Evolutionary conservation across 495 filamentous ascomycete genomes (phyloP).

Genomic region (Penicillium coprophilum): DNA sequence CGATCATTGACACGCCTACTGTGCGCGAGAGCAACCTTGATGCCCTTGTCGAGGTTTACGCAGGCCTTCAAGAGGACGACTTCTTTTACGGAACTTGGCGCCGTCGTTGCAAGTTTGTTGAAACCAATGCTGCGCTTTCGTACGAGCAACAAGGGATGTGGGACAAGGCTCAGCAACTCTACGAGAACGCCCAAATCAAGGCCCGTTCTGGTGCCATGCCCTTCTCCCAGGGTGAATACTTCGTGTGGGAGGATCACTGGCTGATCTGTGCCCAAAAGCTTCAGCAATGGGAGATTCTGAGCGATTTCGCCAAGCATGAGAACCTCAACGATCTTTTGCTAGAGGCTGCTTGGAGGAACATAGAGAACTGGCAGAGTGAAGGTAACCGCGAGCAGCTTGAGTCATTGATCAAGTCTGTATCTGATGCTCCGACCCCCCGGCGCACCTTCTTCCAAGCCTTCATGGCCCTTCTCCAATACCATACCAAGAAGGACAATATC

Average conservation of each 20-base stretch:
- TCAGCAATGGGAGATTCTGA: constrained; percentile 97
- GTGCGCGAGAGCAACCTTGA: constrained; percentile 94
- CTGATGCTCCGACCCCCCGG: constrained; percentile 92
- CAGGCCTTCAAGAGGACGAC: constrained; percentile 87
- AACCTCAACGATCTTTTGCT: constrained; percentile 97
- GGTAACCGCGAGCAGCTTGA: constrained; percentile 87
- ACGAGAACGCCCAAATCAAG: constrained; percentile 95
- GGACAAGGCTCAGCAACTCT: constrained; percentile 95
- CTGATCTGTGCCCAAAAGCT: constrained; percentile 95
- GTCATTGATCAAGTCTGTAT: constrained; percentile 87
- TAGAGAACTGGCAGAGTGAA: constrained; percentile 85
- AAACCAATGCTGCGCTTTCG: constrained; percentile 93
- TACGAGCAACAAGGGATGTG: constrained; percentile 99
- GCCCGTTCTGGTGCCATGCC: constrained; percentile 88
- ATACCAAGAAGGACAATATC: constrained; percentile 77
- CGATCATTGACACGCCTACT: constrained; percentile 75
- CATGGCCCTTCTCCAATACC: constrained; percentile 89
- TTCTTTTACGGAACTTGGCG: constrained; percentile 98
- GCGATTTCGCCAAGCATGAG: constrained; percentile 98
- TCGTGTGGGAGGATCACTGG: constrained; percentile 99
- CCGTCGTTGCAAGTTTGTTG: constrained; percentile 88
- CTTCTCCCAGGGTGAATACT: constrained; percentile 95
- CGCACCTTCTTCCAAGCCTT: constrained; percentile 97
- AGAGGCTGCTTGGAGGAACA: constrained; percentile 90
- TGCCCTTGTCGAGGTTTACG: constrained; percentile 87